Evolutionary conservation across 768 basidiomycete species (phyloP).

Genomic region (Tubosaeta brunneosetosa): DNA sequence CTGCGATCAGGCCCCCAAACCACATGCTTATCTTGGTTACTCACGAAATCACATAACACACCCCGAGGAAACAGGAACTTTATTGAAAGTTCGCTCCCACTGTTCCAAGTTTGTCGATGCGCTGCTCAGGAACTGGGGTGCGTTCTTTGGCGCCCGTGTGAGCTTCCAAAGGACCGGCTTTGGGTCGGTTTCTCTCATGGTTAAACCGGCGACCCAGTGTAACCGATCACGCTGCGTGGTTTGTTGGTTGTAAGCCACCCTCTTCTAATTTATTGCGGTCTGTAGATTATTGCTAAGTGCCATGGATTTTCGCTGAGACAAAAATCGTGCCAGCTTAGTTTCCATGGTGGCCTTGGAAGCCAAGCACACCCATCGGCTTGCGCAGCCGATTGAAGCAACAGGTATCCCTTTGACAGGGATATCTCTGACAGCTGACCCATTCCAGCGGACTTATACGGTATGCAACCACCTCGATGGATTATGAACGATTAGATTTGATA

Average conservation of each 20-base stretch:
- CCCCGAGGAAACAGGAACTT: conserved; percentile 12
- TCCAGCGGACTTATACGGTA: neutral
- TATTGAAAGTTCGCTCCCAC: conserved; percentile 10
- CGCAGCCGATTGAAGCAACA: neutral
- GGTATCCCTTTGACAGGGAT: neutral
- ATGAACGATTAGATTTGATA: neutral
- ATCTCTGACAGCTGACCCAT: neutral
- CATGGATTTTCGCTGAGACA: neutral
- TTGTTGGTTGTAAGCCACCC: neutral
- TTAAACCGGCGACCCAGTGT: conserved; percentile 7
- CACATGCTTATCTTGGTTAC: conserved; percentile 17
- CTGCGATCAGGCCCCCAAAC: neutral
- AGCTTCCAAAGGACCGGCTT: conserved; percentile 1
- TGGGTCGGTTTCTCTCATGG: conserved; percentile 5
- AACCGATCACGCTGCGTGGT: conserved; percentile 4
- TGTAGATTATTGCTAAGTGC: neutral
- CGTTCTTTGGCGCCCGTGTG: conserved; percentile 11
- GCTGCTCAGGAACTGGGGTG: conserved; percentile 29
- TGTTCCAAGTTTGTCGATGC: conserved; percentile 8
- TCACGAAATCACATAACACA: conserved; percentile 1
- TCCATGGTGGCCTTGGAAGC: conserved; percentile 10
- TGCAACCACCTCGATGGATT: neutral
- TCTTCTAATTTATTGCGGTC: neutral
- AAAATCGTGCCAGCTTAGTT: conserved; percentile 9
- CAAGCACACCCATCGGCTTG: neutral